Base-by-base conservation (phyloP, 2,329 filamentous ascomycete genomes). In the Colletotrichum navitas region DNA sequence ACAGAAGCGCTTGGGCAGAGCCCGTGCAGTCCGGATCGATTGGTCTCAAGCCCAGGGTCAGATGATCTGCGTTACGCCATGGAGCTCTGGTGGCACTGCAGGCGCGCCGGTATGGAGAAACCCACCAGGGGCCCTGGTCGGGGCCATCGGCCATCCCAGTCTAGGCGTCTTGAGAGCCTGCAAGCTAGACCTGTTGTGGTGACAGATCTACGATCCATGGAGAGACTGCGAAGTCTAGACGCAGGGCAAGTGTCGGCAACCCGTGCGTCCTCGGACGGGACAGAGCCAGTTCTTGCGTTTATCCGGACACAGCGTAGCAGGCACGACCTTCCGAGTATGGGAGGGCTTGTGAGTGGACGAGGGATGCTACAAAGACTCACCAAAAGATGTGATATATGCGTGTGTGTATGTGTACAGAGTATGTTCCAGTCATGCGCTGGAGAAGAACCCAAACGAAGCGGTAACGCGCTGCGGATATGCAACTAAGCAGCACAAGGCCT, bases 101-200 rank as follows among this genome's bases (percentile, higher is more conserved):
- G 69, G 59, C 59, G 65, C 64, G 63, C 59, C 47, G 54, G 56
- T 64, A 59, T 59, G 69, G 69, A 72, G 65, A 55, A 32, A 24
- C 51, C 52, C 16, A 59, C 45, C 52, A 54, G 68, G 69, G 45
- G n/a, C 68, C 68, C 69, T 69, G 32, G 69, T 72, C 64, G 45
- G 16, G 16, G 51, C 34, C n/a, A 36, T 51, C 72, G 59, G 11
- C 81, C 32, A 61, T 72, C 59, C 65, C 81, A 11, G 63, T 74
- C 59, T 76, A 76, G 45, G 79, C 75, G 69, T 69, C 65, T 69
- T 63, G 69, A 62, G 56, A 63, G 43, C 54, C 64, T 66, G 24
- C 26, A 41, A 39, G 51, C 64, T 73, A 73, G 60, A 29, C 69
- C 52, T 18, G 39, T 72, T 69, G 26, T 24, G 45, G 72, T 39